These are phyloP conservation scores for Pezicula rhizophila DNA, from an alignment of 2,329 filamentous ascomycete genomes.

Conservation along the genomic window DNA sequence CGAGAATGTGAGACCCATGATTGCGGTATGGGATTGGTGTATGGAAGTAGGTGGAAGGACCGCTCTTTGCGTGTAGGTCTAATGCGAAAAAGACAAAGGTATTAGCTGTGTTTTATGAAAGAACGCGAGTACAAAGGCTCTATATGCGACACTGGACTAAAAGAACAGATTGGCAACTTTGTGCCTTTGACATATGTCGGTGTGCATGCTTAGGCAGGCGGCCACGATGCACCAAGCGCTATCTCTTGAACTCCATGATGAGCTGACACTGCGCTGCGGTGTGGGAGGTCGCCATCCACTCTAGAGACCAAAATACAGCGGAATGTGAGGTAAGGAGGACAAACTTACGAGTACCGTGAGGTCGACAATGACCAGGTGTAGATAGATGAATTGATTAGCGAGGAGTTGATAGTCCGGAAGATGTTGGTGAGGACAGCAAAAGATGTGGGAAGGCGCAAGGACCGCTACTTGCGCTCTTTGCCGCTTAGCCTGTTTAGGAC, in stretches of 20 bases:
- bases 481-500: conserved; percentile 7
- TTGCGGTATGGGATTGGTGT: conserved; percentile 45
- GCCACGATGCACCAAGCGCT: conserved; percentile 1
- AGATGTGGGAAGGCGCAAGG: conserved; percentile 4
- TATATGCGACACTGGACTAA: conserved; percentile 2
- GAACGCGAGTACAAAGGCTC: not conserved
- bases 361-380: conserved; percentile 24
- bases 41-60: conserved; percentile 29
- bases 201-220: conserved; percentile 4
- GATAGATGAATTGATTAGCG: conserved; percentile 25
- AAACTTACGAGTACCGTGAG: conserved; percentile 21
- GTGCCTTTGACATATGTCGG: conserved; percentile 6
- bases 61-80: conserved; percentile 19
- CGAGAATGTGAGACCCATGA: conserved; percentile 97
- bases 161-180: conserved; percentile 20
- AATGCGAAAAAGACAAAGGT: conserved; percentile 7
- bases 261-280: conserved; percentile 5
- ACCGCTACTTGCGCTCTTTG: conserved; percentile 2
- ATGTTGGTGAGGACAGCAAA: conserved; percentile 19
- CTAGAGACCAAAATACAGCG: not conserved
- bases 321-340: conserved; percentile 2
- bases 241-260: conserved; percentile 1
- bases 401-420: conserved; percentile 21
- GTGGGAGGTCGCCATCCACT: conserved; percentile 13
- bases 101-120: conserved; percentile 12